Base-by-base conservation (phyloP, 805 yeast genomes). In the Metschnikowia matae region DNA sequence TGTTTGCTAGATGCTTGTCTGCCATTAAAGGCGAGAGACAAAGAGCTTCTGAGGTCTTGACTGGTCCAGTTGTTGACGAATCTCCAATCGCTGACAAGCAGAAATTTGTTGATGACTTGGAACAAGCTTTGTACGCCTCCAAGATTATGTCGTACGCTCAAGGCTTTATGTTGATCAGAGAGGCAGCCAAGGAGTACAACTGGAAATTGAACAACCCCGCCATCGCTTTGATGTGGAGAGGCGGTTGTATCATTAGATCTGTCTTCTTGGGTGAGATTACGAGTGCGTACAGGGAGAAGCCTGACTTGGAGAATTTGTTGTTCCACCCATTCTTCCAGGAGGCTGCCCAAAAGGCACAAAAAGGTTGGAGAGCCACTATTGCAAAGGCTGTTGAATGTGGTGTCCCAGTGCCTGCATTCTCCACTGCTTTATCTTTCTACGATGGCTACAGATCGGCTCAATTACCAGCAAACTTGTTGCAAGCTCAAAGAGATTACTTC, bases 151-250 rank as follows among this genome's bases (percentile, higher is more conserved):
- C 98, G 39, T 92, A 92, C 74, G 96, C 98, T 62, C 99, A 92
- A 81, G 99, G 99, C 73, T 92, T 92, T 88, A 94, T 92, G 97
- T 83, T 92, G 71, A 90, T 92, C 78, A 89, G 95, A 74, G 97
- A 92, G 77, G 98, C 98, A 63, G 98, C 96, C 62, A 85, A 82
- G 76, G 96, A 89, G 73, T 92, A 89, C 82, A 85, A 85, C 68
- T 92, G 99, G 99, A 84, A 88, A 75, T 82, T 92, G 71, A 94
- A 92, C 86, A 87, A 89, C 84, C 96, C 98, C 64, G 94, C 96
- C 54, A 94, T 94, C 65, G 98, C 98, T 63, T 83, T 94, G 67
- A 92, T 92, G 98, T 92, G 99, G 99, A 86, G 99, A 83, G 99
- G 99, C 80, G 99, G 99, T 65, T 92, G 99, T 83, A 92, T 92